Evolutionary conservation across 352 stramenopile species (phyloP).

Genomic region (Phytophthora foliorum): DNA sequence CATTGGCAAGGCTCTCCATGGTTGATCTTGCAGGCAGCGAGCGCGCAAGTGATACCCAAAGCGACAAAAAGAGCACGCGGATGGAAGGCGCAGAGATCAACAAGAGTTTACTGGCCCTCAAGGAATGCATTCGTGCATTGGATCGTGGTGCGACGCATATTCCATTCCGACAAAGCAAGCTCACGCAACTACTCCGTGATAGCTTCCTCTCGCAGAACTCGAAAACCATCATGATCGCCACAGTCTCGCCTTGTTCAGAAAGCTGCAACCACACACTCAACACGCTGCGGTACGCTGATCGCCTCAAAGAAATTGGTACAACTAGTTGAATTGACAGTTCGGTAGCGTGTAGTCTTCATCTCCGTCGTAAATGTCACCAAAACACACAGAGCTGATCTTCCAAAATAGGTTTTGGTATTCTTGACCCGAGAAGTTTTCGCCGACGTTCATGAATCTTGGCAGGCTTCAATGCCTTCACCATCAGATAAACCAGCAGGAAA

Average conservation of each 20-base stretch:
- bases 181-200: conserved; percentile 94
- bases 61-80: conserved; percentile 89
- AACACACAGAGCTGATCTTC: background rate
- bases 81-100: conserved; percentile 98
- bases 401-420: conserved; percentile 18
- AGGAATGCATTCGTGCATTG: conserved; percentile 97
- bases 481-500: conserved; percentile 13
- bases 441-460: conserved; percentile 1
- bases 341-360: conserved; percentile 3
- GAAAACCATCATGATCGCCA: conserved; percentile 96
- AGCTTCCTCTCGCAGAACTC: conserved; percentile 94
- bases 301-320: conserved; percentile 92
- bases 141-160: conserved; percentile 90
- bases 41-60: conserved; percentile 94
- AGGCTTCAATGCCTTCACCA: conserved; percentile 28
- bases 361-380: conserved; percentile 5
- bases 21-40: conserved; percentile 97
- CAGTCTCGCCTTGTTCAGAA: conserved; percentile 94
- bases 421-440: background rate
- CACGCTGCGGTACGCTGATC: conserved; percentile 96
- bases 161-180: conserved; percentile 95
- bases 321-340: conserved; percentile 13
- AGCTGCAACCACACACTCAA: conserved; percentile 97
- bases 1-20: conserved; percentile 67
- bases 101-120: conserved; percentile 96